These are phyloP conservation scores for Penicillium soppii DNA, from an alignment of 495 filamentous ascomycete species.

Conservation along the genomic window DNA sequence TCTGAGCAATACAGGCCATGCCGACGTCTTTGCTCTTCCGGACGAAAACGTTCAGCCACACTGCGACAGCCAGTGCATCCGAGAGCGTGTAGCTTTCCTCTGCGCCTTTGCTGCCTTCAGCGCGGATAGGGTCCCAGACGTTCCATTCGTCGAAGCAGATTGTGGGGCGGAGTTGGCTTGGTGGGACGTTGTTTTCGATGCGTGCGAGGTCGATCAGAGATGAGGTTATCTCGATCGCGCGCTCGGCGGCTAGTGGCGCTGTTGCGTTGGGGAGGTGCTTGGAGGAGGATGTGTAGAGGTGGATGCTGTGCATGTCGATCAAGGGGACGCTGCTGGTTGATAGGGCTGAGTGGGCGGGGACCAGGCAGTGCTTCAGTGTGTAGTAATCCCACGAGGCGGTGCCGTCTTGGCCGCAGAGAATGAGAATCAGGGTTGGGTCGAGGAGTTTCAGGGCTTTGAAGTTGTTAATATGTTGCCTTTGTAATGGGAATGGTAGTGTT, in stretches of 20 bases:
- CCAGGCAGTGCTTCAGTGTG: conserved; percentile 63
- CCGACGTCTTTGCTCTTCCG: conserved; percentile 68
- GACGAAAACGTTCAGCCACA: conserved; percentile 79
- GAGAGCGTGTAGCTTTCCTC: conserved; percentile 74
- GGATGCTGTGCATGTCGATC: conserved; percentile 70
- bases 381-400: conserved; percentile 68
- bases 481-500: background rate
- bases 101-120: conserved; percentile 65
- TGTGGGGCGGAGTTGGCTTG: conserved; percentile 54
- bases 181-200: conserved; percentile 62
- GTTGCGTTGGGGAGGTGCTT: conserved; percentile 60
- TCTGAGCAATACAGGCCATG: conserved; percentile 82
- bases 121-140: conserved; percentile 75
- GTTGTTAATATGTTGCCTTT: background rate
- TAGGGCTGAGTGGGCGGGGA: conserved; percentile 37
- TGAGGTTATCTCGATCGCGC: conserved; percentile 69
- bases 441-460: conserved; percentile 64
- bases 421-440: conserved; percentile 62
- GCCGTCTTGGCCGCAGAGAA: conserved; percentile 72
- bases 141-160: conserved; percentile 91
- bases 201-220: conserved; percentile 70
- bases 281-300: conserved; percentile 65
- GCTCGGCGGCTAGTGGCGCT: conserved; percentile 68
- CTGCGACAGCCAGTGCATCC: conserved; percentile 70
- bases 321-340: conserved; percentile 51